Evolutionary conservation across 306 rosid species (phyloP).

Genomic region (Malus fusca): DNA sequence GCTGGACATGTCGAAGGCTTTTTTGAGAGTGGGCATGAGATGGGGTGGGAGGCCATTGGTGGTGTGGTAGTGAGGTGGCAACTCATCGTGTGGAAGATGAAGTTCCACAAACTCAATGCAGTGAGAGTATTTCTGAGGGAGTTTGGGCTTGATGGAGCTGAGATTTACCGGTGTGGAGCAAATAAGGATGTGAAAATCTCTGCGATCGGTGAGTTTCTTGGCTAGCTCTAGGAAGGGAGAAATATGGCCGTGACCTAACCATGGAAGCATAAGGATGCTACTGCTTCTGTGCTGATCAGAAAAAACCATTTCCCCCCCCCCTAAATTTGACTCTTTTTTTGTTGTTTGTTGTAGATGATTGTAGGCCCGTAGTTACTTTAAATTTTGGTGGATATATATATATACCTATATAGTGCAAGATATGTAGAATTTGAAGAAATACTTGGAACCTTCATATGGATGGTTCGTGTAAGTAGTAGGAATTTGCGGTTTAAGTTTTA

Average conservation of each 20-base stretch:
- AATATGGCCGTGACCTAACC: neutral
- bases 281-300: too few relatives aligned
- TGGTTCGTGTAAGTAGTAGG: too few relatives aligned
- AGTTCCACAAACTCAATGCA: neutral
- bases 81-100: neutral
- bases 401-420: neutral
- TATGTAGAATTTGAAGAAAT: neutral
- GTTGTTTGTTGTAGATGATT: neutral
- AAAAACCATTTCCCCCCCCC: too few relatives aligned
- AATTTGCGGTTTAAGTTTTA: too few relatives aligned
- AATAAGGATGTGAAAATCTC: neutral
- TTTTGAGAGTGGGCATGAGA: neutral
- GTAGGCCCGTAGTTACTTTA: neutral
- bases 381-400: neutral
- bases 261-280: neutral
- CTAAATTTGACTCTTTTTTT: neutral
- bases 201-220: neutral
- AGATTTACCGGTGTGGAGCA: neutral
- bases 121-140: neutral
- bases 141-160: neutral
- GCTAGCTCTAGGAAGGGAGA: neutral
- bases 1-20: neutral
- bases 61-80: neutral
- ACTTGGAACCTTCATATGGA: neutral
- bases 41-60: neutral